Evolutionary conservation across 208 protist genomes (phyloP).

Genomic region (Trypanosoma grayi): DNA sequence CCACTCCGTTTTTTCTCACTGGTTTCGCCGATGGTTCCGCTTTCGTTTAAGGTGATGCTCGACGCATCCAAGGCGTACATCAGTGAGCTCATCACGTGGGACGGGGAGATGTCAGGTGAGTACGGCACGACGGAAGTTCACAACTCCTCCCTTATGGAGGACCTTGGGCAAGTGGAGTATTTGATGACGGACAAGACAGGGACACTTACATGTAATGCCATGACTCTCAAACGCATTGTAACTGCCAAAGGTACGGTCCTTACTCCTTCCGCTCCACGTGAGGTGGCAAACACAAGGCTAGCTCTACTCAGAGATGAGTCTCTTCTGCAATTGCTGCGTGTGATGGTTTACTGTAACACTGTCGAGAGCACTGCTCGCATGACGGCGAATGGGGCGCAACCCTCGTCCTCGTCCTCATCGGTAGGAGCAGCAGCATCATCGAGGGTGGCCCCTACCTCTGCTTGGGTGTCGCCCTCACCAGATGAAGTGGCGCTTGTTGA

Average conservation of each 20-base stretch:
- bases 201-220: slow-evolving; percentile 91
- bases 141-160: slow-evolving; percentile 89
- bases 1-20: slow-evolving; percentile 90
- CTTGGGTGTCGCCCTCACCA: slow-evolving; percentile 85
- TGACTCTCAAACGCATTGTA: slow-evolving; percentile 61
- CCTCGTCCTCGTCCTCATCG: not conserved
- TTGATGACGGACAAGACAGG: slow-evolving; percentile 94
- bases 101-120: slow-evolving; percentile 69
- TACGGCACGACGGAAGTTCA: slow-evolving; percentile 50
- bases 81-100: slow-evolving; percentile 85
- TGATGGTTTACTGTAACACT: slow-evolving; percentile 70
- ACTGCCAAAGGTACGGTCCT: slow-evolving; percentile 27
- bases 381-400: not conserved
- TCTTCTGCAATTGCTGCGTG: slow-evolving; percentile 38
- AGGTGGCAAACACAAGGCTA: not conserved
- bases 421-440: not conserved
- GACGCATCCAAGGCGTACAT: slow-evolving; percentile 92
- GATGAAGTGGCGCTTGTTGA: slow-evolving; percentile 92
- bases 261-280: slow-evolving; percentile 11
- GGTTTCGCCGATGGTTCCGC: slow-evolving; percentile 93
- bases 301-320: not conserved
- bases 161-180: slow-evolving; percentile 92
- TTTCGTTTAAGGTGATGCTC: slow-evolving; percentile 94
- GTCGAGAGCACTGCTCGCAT: slow-evolving; percentile 31
- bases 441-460: not conserved